Evolutionary conservation across 139 green algal species (phyloP).

Genomic region (Diplosphaera chodatii): DNA sequence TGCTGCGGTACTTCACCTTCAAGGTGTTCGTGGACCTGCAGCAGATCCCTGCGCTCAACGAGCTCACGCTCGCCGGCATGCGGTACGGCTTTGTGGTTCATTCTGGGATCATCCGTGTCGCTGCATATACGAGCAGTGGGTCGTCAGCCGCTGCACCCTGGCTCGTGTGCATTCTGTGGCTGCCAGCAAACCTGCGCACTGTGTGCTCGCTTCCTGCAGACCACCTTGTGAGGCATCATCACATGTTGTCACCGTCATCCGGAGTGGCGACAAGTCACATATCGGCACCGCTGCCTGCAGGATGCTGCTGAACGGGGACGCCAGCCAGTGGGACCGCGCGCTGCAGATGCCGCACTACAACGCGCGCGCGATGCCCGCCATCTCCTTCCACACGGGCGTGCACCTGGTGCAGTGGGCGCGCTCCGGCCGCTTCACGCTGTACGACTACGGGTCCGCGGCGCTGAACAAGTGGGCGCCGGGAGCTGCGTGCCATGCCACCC

Average conservation of each 20-base stretch:
- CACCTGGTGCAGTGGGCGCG: slow-evolving; percentile 48
- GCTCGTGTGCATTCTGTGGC: too few species aligned
- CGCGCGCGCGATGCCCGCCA: slow-evolving; percentile 73
- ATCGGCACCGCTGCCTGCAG: background rate
- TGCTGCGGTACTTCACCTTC: slow-evolving; percentile 58
- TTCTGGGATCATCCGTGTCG: background rate
- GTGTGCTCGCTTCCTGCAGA: too few species aligned
- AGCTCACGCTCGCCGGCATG: slow-evolving; percentile 28
- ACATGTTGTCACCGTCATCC: too few species aligned
- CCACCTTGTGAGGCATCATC: too few species aligned
- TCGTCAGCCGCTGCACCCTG: too few species aligned
- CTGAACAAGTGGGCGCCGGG: slow-evolving; percentile 34
- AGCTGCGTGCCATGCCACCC: too few species aligned
- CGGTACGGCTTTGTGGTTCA: background rate
- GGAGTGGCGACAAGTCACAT: too few species aligned
- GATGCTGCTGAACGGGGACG: slow-evolving; percentile 58
- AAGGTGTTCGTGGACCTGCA: slow-evolving; percentile 50
- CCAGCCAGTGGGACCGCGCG: slow-evolving; percentile 74
- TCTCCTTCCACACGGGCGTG: slow-evolving; percentile 56
- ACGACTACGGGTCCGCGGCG: slow-evolving; percentile 67
- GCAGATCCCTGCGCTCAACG: slow-evolving; percentile 52
- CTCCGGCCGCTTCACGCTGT: slow-evolving; percentile 66
- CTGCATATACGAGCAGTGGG: background rate
- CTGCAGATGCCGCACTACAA: slow-evolving; percentile 86
- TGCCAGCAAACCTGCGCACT: too few species aligned